phyloP scores from a whole-genome alignment of 306 rosid species.

The Cucumis melo region DNA sequence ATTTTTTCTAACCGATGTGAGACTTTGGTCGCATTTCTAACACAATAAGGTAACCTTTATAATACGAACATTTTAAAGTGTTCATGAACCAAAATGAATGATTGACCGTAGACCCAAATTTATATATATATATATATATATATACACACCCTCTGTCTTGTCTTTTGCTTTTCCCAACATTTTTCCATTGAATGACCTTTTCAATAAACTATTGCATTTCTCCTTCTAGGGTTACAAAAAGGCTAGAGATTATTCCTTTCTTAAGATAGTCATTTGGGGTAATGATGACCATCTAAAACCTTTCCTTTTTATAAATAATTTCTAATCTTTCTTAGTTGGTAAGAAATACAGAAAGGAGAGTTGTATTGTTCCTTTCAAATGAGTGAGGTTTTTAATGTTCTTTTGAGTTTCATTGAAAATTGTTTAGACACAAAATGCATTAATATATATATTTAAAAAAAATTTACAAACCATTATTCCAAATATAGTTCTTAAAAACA shows the following conservation, averaged over 20 bases:
- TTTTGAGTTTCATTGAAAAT: too few relatives aligned
- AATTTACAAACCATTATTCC: too few relatives aligned
- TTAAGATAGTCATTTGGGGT: neutral
- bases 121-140: too few relatives aligned
- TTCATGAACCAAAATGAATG: neutral
- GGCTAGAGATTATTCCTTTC: neutral
- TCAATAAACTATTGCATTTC: neutral
- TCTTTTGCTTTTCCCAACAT: neutral
- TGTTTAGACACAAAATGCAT: too few relatives aligned
- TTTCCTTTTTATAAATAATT: neutral
- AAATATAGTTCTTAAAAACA: neutral
- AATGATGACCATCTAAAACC: neutral
- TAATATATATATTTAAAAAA: too few relatives aligned
- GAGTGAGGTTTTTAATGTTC: neutral
- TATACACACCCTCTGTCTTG: neutral
- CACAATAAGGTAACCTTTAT: neutral
- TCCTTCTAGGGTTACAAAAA: conserved; percentile 1
- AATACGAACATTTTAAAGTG: too few relatives aligned
- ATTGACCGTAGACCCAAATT: too few relatives aligned
- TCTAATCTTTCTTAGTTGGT: neutral
- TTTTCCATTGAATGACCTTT: neutral
- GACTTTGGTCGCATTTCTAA: too few relatives aligned
- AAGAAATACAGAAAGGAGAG: neutral
- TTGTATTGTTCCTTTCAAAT: neutral
- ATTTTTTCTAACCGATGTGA: too few relatives aligned